Evolutionary conservation across 768 basidiomycete species (phyloP), one percentile per base, ranked within the genome.

Genomic region (Mycena latifolia): DNA sequence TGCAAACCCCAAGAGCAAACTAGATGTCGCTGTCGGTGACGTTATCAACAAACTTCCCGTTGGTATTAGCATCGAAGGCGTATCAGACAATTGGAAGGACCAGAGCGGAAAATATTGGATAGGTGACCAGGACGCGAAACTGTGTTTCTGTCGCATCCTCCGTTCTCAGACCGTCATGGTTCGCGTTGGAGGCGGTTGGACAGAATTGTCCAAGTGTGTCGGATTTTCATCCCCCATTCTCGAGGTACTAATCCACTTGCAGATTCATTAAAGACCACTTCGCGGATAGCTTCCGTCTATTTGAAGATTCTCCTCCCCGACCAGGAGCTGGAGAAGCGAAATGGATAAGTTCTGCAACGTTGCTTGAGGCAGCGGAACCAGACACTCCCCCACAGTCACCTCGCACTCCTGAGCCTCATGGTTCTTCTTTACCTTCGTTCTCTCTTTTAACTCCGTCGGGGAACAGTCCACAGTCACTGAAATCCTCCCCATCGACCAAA

Each of bases 31-130:
- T 9, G 94, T 98, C 53, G 96, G 95, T 22, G 90, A 92, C 71
- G 92, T 98, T 54, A 88, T 98, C 69, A 98, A 98, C 78, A 89
- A 89, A 69, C 86, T 98, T 22, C 90, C 92, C 20, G 90, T 95
- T 27, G 88, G 90, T 60, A 94, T 95, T 78, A 93, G 91, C 64
- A 81, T 95, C 33, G 90, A 93, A 77, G 88, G 92, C 17, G 91
- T 93, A 8, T 86, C 88, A 8, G 92, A 94, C 55, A 91, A 89
- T 9, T 97, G 95, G 95, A 89, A 90, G 75, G 95, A 96, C 75
- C 90, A 93, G 78, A 95, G 94, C 66, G 95, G 95, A 22, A 95
- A 96, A 74, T 96, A 96, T 74, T 97, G 94, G 95, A 98, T 97
- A 70, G 96, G 96, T 17, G 91, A 94, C 69, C 89, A 94, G 70